Conservation (phyloP, 345 rosid genomes). For the Aurinia saxatilis region DNA sequence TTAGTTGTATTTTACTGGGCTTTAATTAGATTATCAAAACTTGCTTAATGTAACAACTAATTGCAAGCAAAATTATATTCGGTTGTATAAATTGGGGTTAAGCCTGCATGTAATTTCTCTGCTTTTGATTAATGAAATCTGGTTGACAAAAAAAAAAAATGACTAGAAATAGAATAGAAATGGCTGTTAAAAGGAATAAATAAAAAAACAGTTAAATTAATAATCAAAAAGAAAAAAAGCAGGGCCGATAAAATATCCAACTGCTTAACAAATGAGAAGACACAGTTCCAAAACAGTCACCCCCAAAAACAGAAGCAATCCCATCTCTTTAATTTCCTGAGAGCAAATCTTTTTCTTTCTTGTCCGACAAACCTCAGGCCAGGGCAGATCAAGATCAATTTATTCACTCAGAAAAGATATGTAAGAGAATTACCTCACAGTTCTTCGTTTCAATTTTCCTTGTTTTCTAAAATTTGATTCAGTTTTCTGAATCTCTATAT, state of each 20-base stretch:
- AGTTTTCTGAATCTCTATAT: background rate
- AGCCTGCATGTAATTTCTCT: no score
- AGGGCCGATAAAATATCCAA: conserved; percentile 26
- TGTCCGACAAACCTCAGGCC: conserved; percentile 4
- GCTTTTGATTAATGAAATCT: no score
- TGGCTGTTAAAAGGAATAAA: background rate
- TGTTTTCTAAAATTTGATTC: background rate
- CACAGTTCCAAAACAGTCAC: conserved; percentile 16
- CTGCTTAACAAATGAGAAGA: conserved; percentile 13
- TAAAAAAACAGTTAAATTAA: background rate
- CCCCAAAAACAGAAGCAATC: conserved; percentile 31
- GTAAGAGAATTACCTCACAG: conserved; percentile 9
- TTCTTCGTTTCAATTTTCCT: background rate
- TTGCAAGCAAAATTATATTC: no score
- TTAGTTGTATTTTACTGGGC: no score
- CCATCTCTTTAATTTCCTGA: conserved; percentile 9
- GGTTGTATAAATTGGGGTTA: no score
- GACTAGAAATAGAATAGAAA: no score
- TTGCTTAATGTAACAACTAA: no score
- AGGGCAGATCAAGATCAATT: background rate
- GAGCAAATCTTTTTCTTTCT: conserved; percentile 8
- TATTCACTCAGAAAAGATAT: conserved; percentile 3
- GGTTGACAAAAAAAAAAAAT: no score
- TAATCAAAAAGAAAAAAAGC: background rate
- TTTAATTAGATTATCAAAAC: no score